Base-by-base conservation (phyloP, 768 basidiomycete species). In the Mycena filopes region DNA sequence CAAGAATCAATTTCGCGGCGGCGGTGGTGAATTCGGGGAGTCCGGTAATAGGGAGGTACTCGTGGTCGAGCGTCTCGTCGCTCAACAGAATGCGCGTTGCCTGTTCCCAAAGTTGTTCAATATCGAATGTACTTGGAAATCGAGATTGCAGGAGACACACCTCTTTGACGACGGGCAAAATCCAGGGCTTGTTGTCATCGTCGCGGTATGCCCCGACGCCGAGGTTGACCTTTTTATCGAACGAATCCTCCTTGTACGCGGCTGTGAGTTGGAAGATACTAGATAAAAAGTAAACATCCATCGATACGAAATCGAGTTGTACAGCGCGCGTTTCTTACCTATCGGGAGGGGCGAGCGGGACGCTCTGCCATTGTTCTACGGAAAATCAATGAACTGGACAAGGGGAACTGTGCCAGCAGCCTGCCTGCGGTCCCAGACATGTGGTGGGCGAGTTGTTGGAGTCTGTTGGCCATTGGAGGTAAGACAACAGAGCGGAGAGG, bases 151-250 rank as follows among this genome's bases (percentile, higher is more conserved):
- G 51, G 36, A 55, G 33, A 51, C 29, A 33, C 18, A 92, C 94
- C 86, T 94, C 94, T 78, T 90, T 93, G 16, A 98, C 91, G 29
- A 94, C 94, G 23, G 95, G 95, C 28, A 98, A 86, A 26, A 97
- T 88, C 94, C 95, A 98, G 16, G 95, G 91, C 79, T 92, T 96
- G 77, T 84, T 88, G 72, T 93, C 77, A 71, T 95, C 86, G 73
- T 96, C 96, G 70, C 95, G 86, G 76, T 98, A 98, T 10, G 95
- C 96, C 47, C 95, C 96, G 47, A 96, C 95, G 41, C 95, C 95
- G 25, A 98, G 84, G 77, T 97, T 97, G 78, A 96, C 84, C 83
- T 98, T 98, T 66, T 89, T 78, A 16, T 86, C 83, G 75, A 83
- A 86, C 3, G 85, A 73, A 76, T 98, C 94, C 29, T 86, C 87